Percentiles rank a stretch among this genome's conserved stretches.
phyloP scores from a whole-genome alignment of 1,284 basidiomycete species.

The Naganishia cerealis region DNA sequence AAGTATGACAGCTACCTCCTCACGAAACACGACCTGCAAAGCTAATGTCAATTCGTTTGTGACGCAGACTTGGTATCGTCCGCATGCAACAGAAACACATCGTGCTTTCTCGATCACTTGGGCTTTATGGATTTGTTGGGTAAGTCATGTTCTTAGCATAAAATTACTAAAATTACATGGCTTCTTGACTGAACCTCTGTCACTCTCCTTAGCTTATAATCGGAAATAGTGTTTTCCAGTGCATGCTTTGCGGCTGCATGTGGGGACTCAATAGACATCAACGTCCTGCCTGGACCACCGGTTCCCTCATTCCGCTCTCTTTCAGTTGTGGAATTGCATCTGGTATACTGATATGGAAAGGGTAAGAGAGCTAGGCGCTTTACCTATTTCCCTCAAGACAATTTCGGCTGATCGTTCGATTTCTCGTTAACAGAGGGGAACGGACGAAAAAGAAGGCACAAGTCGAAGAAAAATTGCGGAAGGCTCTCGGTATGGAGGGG shows the following conservation, averaged over 20 bases:
- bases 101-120: slow-evolving; percentile 76
- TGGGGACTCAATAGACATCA: slow-evolving; percentile 66
- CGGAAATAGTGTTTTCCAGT: slow-evolving; percentile 76
- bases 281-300: slow-evolving; percentile 60
- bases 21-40: neutral
- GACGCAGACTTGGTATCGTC: slow-evolving; percentile 78
- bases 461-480: slow-evolving; percentile 69
- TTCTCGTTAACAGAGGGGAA: slow-evolving; percentile 55
- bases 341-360: slow-evolving; percentile 74
- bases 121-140: slow-evolving; percentile 53
- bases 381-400: neutral
- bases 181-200: slow-evolving; percentile 59
- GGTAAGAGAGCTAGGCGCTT: slow-evolving; percentile 43
- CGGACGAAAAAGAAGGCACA: slow-evolving; percentile 73
- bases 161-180: no score
- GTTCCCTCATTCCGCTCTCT: slow-evolving; percentile 69
- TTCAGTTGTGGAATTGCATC: slow-evolving; percentile 77
- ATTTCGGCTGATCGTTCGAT: neutral
- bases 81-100: slow-evolving; percentile 82
- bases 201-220: slow-evolving; percentile 66
- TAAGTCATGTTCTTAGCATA: slow-evolving; percentile 34
- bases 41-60: neutral
- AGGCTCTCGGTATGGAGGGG: slow-evolving; percentile 61
- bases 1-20: slow-evolving; percentile 37
- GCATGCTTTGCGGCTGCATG: slow-evolving; percentile 73